Conservation (phyloP, 345 rosid genomes). For the Noccaea bulbosa region DNA sequence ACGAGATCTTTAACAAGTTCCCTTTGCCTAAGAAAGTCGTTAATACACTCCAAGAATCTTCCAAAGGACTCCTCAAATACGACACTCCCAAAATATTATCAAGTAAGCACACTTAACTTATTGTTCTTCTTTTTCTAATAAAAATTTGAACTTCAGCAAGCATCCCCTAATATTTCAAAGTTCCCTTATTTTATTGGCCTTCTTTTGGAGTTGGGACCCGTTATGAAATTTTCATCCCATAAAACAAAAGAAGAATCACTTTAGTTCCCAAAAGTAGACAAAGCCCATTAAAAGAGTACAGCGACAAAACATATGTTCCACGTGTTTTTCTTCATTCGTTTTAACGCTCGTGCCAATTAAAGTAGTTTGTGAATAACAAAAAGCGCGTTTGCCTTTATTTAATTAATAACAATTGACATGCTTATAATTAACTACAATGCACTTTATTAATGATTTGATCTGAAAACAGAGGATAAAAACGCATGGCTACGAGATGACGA, state of each 20-base stretch:
- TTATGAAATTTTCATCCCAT: background rate
- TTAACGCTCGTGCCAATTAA: background rate
- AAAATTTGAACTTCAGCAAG: background rate
- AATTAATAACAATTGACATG: background rate
- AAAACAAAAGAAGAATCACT: background rate
- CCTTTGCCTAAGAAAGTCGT: constrained; percentile 66
- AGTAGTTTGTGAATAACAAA: background rate
- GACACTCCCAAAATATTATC: constrained; percentile 82
- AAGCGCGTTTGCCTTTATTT: constrained; percentile 31
- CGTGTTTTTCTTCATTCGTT: constrained; percentile 21
- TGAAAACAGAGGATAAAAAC: constrained; percentile 81
- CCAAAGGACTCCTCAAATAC: constrained; percentile 79
- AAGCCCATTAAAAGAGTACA: background rate
- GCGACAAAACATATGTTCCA: constrained; percentile 31
- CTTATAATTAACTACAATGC: background rate
- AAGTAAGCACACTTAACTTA: constrained; percentile 56
- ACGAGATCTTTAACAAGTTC: constrained; percentile 67
- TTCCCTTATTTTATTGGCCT: background rate
- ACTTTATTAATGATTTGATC: background rate
- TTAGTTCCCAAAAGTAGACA: constrained; percentile 15
- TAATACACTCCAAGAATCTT: constrained; percentile 57
- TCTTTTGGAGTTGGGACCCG: background rate
- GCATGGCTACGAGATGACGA: constrained; percentile 98
- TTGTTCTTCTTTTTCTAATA: background rate
- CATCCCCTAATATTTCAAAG: background rate